These are phyloP conservation scores for Claviceps africana DNA, from an alignment of 2,329 filamentous ascomycete species.

Conservation along the genomic window DNA sequence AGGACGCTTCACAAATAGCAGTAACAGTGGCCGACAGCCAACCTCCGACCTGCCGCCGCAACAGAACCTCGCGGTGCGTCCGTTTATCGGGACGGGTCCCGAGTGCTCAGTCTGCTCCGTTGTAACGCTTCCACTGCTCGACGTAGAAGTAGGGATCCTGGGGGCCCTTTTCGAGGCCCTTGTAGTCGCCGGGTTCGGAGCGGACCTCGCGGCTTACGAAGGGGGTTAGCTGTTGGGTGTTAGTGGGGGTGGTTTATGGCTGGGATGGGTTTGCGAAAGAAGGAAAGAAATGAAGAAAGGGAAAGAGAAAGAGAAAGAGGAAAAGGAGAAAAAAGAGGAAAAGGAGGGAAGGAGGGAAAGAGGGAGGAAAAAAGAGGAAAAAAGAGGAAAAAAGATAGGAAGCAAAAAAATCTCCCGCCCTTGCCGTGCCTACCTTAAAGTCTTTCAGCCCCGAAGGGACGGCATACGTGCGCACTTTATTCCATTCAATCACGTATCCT, in stretches of 20 bases:
- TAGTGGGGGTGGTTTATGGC: slow-evolving; percentile 5
- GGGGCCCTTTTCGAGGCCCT: slow-evolving; percentile 37
- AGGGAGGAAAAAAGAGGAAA: too few species aligned
- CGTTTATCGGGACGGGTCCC: background rate
- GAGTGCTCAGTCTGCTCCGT: slow-evolving; percentile 39
- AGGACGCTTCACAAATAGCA: background rate
- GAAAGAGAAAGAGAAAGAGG: too few species aligned
- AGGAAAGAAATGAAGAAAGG: too few species aligned
- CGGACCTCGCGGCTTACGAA: slow-evolving; percentile 55
- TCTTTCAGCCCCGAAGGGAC: slow-evolving; percentile 52
- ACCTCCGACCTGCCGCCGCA: background rate
- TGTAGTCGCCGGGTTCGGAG: slow-evolving; percentile 38
- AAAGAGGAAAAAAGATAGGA: too few species aligned
- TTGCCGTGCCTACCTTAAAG: slow-evolving; percentile 50
- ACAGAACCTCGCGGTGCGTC: too few species aligned
- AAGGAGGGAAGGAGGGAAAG: too few species aligned
- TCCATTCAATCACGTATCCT: slow-evolving; percentile 70
- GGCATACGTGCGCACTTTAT: slow-evolving; percentile 81
- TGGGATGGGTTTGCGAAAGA: too few species aligned
- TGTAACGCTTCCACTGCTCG: slow-evolving; percentile 52
- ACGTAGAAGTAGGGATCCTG: slow-evolving; percentile 49
- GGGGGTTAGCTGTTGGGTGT: slow-evolving; percentile 51
- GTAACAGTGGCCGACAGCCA: background rate
- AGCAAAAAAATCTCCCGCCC: too few species aligned
- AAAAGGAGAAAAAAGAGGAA: too few species aligned